phyloP scores from a whole-genome alignment of 1,284 basidiomycete genomes.

The Fistulinella cinereoalba region DNA sequence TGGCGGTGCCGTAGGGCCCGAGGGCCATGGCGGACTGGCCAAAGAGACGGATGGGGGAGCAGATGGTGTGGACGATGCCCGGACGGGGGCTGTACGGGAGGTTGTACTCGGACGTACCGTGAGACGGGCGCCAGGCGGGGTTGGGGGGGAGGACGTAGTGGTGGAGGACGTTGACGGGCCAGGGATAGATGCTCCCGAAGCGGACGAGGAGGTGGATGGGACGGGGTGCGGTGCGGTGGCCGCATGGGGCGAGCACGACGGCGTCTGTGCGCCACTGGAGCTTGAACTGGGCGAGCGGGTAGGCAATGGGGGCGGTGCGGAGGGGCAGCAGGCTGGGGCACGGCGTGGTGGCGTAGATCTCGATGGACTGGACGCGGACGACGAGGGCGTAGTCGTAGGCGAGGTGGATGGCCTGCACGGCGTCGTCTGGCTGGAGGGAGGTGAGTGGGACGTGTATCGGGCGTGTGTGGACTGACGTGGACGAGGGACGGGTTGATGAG shows the following conservation, averaged over 20 bases:
- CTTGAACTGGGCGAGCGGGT: constrained; percentile 44
- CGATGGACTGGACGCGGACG: constrained; percentile 40
- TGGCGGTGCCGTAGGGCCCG: constrained; percentile 56
- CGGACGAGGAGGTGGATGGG: constrained; percentile 55
- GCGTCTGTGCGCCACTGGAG: constrained; percentile 59
- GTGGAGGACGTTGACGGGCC: constrained; percentile 66
- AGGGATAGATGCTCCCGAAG: constrained; percentile 58
- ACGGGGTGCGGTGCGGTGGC: constrained; percentile 11
- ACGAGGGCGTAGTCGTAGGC: constrained; percentile 42
- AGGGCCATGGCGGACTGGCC: constrained; percentile 51
- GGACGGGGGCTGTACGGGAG: constrained; percentile 48
- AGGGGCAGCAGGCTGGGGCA: constrained; percentile 12
- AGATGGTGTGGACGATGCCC: constrained; percentile 41
- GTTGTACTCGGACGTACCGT: constrained; percentile 33
- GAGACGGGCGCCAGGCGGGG: background rate
- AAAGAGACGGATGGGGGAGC: constrained; percentile 59
- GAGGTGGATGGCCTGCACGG: constrained; percentile 39
- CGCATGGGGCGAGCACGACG: constrained; percentile 33
- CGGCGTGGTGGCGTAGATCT: constrained; percentile 37
- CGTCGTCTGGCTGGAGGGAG: constrained; percentile 24
- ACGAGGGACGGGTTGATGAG: constrained; percentile 27
- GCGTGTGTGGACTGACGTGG: constrained; percentile 16
- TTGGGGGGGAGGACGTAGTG: constrained; percentile 54
- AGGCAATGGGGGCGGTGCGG: constrained; percentile 26
- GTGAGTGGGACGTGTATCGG: constrained; percentile 1